These are phyloP conservation scores for Daldinia sp. DNA, from an alignment of 2,329 filamentous ascomycete species.

Conservation along the genomic window DNA sequence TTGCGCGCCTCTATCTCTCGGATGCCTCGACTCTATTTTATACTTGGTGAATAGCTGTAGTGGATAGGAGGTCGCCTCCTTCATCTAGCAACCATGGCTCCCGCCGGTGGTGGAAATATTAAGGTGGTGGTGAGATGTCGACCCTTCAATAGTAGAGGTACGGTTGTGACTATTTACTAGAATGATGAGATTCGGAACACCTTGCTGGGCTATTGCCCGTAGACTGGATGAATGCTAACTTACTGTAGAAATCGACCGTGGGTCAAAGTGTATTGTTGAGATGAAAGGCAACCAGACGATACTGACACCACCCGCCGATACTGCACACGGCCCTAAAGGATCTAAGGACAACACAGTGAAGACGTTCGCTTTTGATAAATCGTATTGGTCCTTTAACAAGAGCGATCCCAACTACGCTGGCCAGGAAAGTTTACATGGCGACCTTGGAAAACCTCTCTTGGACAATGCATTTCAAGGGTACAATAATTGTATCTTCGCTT, in stretches of 20 bases:
- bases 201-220: not conserved
- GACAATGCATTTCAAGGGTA: constrained; percentile 99
- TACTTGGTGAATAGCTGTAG: constrained; percentile 34
- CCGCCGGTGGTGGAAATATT: constrained; percentile 89
- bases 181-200: not conserved
- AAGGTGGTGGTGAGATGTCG: constrained; percentile 98
- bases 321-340: constrained; percentile 66
- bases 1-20: constrained; percentile 34
- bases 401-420: constrained; percentile 83
- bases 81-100: constrained; percentile 61
- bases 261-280: constrained; percentile 94
- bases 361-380: constrained; percentile 93
- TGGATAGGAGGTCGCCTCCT: constrained; percentile 37
- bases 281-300: constrained; percentile 96
- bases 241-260: constrained; percentile 80
- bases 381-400: constrained; percentile 97
- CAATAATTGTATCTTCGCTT: constrained; percentile 99
- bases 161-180: constrained; percentile 34
- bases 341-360: constrained; percentile 78
- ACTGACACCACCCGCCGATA: constrained; percentile 75
- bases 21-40: constrained; percentile 35
- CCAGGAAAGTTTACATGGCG: constrained; percentile 87
- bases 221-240: constrained; percentile 30
- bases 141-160: constrained; percentile 96
- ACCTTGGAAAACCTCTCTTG: constrained; percentile 86